phyloP scores from a whole-genome alignment of 169 alveolate genomes.

The Babesia caballi region DNA sequence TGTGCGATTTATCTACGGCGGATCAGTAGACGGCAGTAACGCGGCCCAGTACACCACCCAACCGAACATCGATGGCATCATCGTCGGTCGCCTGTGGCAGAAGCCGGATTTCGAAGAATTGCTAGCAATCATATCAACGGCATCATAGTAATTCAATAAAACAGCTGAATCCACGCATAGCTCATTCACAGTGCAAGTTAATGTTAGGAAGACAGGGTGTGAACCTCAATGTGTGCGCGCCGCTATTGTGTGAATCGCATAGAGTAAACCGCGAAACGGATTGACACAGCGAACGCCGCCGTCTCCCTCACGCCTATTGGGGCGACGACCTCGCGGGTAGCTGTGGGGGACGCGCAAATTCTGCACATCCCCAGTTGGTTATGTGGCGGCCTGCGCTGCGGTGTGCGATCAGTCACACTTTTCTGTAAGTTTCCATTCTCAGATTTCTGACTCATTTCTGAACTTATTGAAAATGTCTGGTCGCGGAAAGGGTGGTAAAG shows the following conservation, averaged over 20 bases:
- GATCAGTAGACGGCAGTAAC: slow-evolving; percentile 26
- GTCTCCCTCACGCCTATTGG: too few relatives aligned
- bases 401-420: slow-evolving; percentile 62
- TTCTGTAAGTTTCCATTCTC: slow-evolving; percentile 58
- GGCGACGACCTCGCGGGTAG: too few relatives aligned
- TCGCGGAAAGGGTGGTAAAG: slow-evolving; percentile 99
- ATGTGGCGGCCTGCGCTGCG: slow-evolving; percentile 6
- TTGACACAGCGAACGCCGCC: too few relatives aligned
- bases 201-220: too few relatives aligned
- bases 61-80: slow-evolving; percentile 40
- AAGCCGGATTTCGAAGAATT: not conserved
- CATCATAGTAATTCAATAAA: not conserved
- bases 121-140: not conserved
- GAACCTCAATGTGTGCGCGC: too few relatives aligned
- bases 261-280: too few relatives aligned
- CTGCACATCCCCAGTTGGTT: slow-evolving; percentile 33
- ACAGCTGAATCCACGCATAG: too few relatives aligned
- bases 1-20: slow-evolving; percentile 41
- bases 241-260: too few relatives aligned
- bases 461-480: slow-evolving; percentile 87
- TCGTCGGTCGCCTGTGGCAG: slow-evolving; percentile 54
- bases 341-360: not conserved
- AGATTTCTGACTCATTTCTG: slow-evolving; percentile 19
- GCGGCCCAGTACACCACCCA: slow-evolving; percentile 11
- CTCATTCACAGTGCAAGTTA: too few relatives aligned